Conservation (phyloP, 345 rosid genomes). For the Ceriops decandra region DNA sequence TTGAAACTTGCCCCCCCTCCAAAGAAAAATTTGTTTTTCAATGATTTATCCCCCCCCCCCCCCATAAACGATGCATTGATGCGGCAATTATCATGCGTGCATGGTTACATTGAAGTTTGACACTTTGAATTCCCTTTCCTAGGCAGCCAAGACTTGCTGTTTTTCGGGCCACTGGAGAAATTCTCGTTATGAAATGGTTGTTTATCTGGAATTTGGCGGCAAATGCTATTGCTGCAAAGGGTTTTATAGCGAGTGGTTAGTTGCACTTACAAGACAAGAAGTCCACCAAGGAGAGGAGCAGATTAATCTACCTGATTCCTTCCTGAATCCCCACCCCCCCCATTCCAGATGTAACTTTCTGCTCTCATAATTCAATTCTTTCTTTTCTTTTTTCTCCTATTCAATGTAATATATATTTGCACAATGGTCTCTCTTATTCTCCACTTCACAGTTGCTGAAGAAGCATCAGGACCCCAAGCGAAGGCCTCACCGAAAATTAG, state of each 20-base stretch:
- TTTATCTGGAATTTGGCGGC: slow-evolving; percentile 51
- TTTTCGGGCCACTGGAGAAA: slow-evolving; percentile 54
- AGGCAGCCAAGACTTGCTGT: slow-evolving; percentile 61
- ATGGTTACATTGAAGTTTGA: too few species aligned
- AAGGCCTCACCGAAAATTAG: slow-evolving; percentile 43
- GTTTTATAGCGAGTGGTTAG: slow-evolving; percentile 78
- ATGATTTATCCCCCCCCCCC: too few species aligned
- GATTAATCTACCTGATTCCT: slow-evolving; percentile 47
- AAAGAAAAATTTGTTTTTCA: too few species aligned
- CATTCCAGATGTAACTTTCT: slow-evolving; percentile 40
- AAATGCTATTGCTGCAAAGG: slow-evolving; percentile 56
- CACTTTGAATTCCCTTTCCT: neutral
- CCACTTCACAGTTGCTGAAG: slow-evolving; percentile 44
- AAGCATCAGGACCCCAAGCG: slow-evolving; percentile 52
- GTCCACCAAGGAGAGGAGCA: slow-evolving; percentile 59
- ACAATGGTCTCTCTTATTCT: neutral
- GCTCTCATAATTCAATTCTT: neutral
- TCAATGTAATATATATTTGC: neutral
- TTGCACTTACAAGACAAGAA: slow-evolving; percentile 56
- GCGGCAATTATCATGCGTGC: too few species aligned
- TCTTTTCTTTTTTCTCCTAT: neutral
- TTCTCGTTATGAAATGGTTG: slow-evolving; percentile 55
- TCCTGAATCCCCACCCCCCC: slow-evolving; percentile 40
- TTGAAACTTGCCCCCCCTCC: too few species aligned
- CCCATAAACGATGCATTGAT: too few species aligned